Percentiles rank a stretch among this genome's conserved stretches.
phyloP scores from a whole-genome alignment of 2,329 filamentous ascomycete species.

The Claviceps pazoutovae region DNA sequence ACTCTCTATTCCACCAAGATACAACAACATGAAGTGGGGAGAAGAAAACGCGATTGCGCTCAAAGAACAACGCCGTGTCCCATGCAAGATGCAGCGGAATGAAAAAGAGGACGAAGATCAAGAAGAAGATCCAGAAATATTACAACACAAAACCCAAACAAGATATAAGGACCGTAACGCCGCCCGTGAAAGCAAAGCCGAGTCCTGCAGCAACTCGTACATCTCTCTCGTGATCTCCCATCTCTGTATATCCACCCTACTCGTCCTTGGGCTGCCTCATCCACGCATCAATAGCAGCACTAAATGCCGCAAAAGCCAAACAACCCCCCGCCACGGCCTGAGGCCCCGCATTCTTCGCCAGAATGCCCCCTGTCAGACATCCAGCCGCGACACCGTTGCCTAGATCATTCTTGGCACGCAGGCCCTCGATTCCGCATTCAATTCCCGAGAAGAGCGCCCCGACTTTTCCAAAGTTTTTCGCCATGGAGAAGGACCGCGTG shows the following conservation, averaged over 20 bases:
- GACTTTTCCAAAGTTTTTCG: constrained; percentile 90
- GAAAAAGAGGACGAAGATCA: no score
- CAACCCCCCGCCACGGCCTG: constrained; percentile 81
- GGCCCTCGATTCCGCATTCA: constrained; percentile 89
- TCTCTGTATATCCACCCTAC: constrained; percentile 14
- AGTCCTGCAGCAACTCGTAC: neutral
- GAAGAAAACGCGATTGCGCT: neutral
- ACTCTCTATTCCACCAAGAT: neutral
- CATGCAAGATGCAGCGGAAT: neutral
- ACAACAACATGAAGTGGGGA: neutral
- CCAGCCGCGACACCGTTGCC: constrained; percentile 77
- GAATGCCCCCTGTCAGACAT: constrained; percentile 77
- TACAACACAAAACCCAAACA: no score
- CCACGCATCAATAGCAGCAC: constrained; percentile 80
- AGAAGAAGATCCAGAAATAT: neutral
- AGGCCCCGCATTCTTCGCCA: constrained; percentile 77
- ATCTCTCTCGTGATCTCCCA: neutral
- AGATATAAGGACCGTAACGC: neutral
- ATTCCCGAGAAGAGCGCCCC: constrained; percentile 84
- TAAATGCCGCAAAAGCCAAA: constrained; percentile 86
- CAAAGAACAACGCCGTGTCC: neutral
- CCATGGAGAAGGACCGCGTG: constrained; percentile 61
- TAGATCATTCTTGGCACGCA: constrained; percentile 86
- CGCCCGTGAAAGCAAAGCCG: neutral
- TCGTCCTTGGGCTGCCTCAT: constrained; percentile 65